phyloP scores from a whole-genome alignment of 2,329 filamentous ascomycete genomes.

The Ceratocystis variospora region DNA sequence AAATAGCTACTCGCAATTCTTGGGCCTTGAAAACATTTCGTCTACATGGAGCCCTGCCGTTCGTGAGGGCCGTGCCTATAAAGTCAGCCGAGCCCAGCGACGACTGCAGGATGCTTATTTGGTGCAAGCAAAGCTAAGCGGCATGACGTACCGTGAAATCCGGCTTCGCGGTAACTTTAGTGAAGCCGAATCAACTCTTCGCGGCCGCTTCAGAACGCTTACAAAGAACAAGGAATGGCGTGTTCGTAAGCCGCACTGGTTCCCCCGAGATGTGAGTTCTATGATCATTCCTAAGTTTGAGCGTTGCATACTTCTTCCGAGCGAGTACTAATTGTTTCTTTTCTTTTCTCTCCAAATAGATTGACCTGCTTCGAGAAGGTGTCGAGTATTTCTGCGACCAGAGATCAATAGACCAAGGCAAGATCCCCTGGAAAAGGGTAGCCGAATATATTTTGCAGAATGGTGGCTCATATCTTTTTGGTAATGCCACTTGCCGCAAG shows the following conservation, averaged over 20 bases:
- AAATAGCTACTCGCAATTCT: too few species aligned
- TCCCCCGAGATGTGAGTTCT: constrained; percentile 45
- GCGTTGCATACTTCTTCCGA: constrained; percentile 4
- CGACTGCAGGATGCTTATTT: constrained; percentile 35
- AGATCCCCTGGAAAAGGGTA: constrained; percentile 44
- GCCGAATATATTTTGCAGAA: constrained; percentile 37
- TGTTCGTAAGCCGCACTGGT: constrained; percentile 54
- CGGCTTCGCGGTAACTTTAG: constrained; percentile 38
- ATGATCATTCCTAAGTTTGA: neutral
- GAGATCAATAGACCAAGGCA: constrained; percentile 25
- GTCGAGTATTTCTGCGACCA: constrained; percentile 28
- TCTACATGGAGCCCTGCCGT: neutral
- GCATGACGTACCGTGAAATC: constrained; percentile 54
- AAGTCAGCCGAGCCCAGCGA: constrained; percentile 9
- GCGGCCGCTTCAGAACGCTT: constrained; percentile 51
- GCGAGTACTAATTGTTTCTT: neutral
- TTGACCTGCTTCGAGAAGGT: constrained; percentile 33
- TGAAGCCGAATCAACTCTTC: constrained; percentile 58
- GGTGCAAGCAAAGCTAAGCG: constrained; percentile 38
- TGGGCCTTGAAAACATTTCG: neutral
- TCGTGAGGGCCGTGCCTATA: constrained; percentile 12
- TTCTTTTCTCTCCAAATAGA: constrained; percentile 24
- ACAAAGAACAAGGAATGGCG: constrained; percentile 49
- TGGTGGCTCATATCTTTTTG: constrained; percentile 46
- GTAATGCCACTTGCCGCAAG: constrained; percentile 44